Evolutionary conservation across 257 asterid genomes (phyloP).

Genomic region (Solanum appendiculatum): DNA sequence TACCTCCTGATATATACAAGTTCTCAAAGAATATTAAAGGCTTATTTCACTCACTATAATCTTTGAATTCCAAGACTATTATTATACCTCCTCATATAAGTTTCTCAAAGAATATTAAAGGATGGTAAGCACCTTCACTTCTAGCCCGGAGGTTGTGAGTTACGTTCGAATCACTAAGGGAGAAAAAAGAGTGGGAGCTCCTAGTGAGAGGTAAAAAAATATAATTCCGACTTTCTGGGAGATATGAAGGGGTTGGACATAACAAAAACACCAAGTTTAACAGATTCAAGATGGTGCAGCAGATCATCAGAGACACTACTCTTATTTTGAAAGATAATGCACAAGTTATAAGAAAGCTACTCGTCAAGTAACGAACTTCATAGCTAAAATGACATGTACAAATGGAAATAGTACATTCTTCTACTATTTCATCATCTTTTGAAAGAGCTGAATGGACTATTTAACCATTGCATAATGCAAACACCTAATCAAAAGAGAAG

Average conservation of each 20-base stretch:
- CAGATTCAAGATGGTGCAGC: background rate
- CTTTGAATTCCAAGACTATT: no score
- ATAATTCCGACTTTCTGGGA: background rate
- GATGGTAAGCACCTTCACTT: background rate
- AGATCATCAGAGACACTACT: background rate
- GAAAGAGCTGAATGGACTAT: background rate
- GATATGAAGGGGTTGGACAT: background rate
- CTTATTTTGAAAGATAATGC: background rate
- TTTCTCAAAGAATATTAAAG: background rate
- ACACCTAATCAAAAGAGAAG: background rate
- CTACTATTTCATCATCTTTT: background rate
- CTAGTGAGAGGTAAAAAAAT: no score
- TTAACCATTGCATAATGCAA: background rate
- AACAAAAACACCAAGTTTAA: background rate
- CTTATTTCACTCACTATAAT: background rate
- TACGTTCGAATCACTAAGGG: background rate
- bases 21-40: no score
- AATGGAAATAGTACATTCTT: background rate
- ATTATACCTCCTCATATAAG: background rate
- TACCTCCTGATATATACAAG: no score
- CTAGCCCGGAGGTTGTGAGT: background rate
- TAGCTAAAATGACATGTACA: background rate
- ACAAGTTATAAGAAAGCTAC: background rate
- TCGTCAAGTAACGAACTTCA: background rate
- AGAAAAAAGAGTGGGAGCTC: background rate